Percentiles rank a stretch among this genome's conserved stretches.
phyloP scores from a whole-genome alignment of 352 stramenopile species.

The Blastocystis hominis region DNA sequence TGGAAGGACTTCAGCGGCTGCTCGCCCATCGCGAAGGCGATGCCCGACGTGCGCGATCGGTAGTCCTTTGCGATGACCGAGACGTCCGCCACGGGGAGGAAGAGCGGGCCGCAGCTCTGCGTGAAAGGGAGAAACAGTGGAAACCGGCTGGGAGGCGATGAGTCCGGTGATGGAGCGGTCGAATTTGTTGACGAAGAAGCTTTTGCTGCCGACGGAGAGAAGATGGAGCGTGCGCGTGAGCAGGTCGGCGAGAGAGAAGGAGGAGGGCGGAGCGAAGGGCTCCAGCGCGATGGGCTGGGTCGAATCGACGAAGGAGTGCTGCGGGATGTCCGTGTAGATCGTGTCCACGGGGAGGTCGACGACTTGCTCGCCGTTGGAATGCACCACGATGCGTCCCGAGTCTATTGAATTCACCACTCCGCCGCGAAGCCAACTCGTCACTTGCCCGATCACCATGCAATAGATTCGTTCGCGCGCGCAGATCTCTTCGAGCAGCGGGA shows the following conservation, averaged over 20 bases:
- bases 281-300: constrained; percentile 65
- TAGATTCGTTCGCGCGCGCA: constrained; percentile 90
- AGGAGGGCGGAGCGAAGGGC: constrained; percentile 74
- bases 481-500: constrained; percentile 83
- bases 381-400: neutral
- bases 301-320: constrained; percentile 1
- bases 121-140: neutral
- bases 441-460: constrained; percentile 83
- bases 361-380: constrained; percentile 1
- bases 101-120: constrained; percentile 89
- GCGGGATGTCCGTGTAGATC: constrained; percentile 24
- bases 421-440: constrained; percentile 59
- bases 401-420: neutral
- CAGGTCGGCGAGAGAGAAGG: constrained; percentile 76
- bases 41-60: constrained; percentile 79
- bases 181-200: constrained; percentile 90
- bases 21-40: constrained; percentile 88
- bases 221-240: constrained; percentile 86
- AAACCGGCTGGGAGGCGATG: constrained; percentile 82
- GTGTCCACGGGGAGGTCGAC: constrained; percentile 20
- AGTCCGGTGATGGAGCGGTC: constrained; percentile 93
- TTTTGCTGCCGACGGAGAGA: constrained; percentile 90
- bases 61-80: constrained; percentile 89
- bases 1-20: constrained; percentile 89
- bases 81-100: constrained; percentile 88